Evolutionary conservation across 768 basidiomycete species (phyloP), one percentile per base, ranked within the genome.

Genomic region (Arthromyces matolae): DNA sequence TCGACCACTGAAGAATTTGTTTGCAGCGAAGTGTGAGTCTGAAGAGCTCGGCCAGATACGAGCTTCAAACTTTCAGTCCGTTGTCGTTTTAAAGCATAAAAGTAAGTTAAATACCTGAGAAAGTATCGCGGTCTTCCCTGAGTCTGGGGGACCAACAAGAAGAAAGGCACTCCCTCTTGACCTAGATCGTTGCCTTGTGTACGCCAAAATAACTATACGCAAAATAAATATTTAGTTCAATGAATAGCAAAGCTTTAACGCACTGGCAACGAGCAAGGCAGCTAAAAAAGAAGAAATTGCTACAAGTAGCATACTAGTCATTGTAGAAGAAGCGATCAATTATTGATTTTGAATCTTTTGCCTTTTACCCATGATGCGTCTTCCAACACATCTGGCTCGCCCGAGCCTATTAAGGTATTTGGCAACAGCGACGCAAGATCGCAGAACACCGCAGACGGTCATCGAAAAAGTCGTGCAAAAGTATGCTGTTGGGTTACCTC

Each of bases 391-490:
- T 51, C 49, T 58, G 45, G 52, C 46, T 31, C 52, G 47, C 8
- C 45, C 45, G 24, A 43, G 24, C 12, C 32, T 52, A 25, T 50
- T 39, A 20, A 59, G 65, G 33, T 47, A 55, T 20, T 65, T 66
- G 33, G 65, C 69, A 4, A 68, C 65, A 3, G 50, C 58, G 3
- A 51, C 55, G 12, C 53, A 56, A 10, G 37, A 57, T 10, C 66
- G 55, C 5, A 60, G 64, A 36, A 61, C 72, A 10, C 84, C 89
- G 5, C 96, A 98, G 67, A 96, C 93, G 0, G 71, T 90, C 59
- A 89, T 98, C 60, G 95, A 99, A 69, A 98, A 99, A 73, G 87
- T 99, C 53, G 94, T 99, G 0, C 94, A 98, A 67, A 89, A 86
- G 64, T 95, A 97, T 72, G 85, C 96, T 0, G 90, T 98, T n/a